Conservation (phyloP, 78 protist species). For the Monocercomonoides exilis region DNA sequence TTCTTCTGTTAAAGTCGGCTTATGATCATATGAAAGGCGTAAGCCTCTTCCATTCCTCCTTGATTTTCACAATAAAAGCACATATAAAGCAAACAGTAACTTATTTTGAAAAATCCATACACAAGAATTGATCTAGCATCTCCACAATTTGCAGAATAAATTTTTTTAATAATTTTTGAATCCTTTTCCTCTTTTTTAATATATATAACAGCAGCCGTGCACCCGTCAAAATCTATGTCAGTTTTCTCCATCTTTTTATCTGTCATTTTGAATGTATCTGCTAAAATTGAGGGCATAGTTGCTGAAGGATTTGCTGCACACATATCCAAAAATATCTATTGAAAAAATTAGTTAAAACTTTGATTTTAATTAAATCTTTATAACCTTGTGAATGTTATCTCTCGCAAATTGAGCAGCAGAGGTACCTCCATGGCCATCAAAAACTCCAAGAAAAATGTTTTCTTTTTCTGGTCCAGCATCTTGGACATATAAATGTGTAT, state of each 20-base stretch:
- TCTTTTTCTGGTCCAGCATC: not conserved
- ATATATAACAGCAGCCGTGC: not conserved
- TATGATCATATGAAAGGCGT: slow-evolving; percentile 63
- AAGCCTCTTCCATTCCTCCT: slow-evolving; percentile 31
- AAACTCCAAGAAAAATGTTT: slow-evolving; percentile 13
- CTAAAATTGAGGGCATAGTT: not conserved
- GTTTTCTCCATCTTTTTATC: not conserved
- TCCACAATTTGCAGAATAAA: not conserved
- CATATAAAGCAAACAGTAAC: slow-evolving; percentile 49
- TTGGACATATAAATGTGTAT: not conserved
- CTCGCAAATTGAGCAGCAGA: not conserved
- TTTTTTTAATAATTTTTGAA: not conserved
- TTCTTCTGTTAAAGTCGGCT: slow-evolving; percentile 50
- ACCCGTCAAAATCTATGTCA: not conserved
- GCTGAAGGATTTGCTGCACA: not conserved
- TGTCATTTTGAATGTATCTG: not conserved
- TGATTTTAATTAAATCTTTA: not conserved
- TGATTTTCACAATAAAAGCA: slow-evolving; percentile 37
- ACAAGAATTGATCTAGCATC: not conserved
- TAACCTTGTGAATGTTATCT: not conserved
- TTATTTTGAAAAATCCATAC: slow-evolving; percentile 18
- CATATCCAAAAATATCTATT: not conserved
- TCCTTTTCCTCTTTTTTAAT: not conserved
- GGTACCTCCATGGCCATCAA: slow-evolving; percentile 37
- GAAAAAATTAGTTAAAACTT: not conserved